Percentiles rank a stretch among this genome's conserved stretches.
These are phyloP conservation scores for Saccharomycopsis hybrid DNA, from an alignment of 1,139 yeast genomes.

Conservation along the genomic window DNA sequence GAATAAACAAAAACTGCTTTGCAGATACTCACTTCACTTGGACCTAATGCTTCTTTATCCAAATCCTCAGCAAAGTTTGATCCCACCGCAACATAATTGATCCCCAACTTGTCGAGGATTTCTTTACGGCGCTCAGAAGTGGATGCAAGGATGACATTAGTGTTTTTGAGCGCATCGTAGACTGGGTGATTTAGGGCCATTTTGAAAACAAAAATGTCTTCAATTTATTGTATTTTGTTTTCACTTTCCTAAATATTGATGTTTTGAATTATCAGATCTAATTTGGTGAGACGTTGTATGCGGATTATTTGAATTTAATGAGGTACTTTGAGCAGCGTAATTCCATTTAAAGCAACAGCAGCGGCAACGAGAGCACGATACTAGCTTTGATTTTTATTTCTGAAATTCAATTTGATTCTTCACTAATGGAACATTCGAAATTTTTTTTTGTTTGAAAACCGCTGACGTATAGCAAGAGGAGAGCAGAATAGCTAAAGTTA, in stretches of 20 bases:
- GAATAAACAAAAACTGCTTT: no score
- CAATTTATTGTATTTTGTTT: background rate
- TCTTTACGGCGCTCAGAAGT: slow-evolving; percentile 76
- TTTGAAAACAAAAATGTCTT: background rate
- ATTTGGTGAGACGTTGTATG: background rate
- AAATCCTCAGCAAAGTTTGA: slow-evolving; percentile 73
- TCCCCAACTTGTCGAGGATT: slow-evolving; percentile 59
- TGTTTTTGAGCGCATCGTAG: background rate
- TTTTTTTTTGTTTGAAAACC: no score
- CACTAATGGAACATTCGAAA: no score
- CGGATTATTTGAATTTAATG: background rate
- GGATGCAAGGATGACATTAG: slow-evolving; percentile 50
- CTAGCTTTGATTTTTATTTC: no score
- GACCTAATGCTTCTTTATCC: slow-evolving; percentile 43
- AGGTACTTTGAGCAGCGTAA: background rate
- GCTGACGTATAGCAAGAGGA: no score
- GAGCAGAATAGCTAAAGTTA: no score
- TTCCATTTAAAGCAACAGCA: no score
- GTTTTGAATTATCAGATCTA: no score
- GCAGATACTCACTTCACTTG: slow-evolving; percentile 33
- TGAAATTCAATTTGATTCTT: no score
- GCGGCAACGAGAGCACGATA: no score
- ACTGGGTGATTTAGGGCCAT: background rate
- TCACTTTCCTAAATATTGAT: background rate
- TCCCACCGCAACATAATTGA: slow-evolving; percentile 44